Evolutionary conservation across 2,329 filamentous ascomycete species (phyloP).

Genomic region (Cordyceps militaris): DNA sequence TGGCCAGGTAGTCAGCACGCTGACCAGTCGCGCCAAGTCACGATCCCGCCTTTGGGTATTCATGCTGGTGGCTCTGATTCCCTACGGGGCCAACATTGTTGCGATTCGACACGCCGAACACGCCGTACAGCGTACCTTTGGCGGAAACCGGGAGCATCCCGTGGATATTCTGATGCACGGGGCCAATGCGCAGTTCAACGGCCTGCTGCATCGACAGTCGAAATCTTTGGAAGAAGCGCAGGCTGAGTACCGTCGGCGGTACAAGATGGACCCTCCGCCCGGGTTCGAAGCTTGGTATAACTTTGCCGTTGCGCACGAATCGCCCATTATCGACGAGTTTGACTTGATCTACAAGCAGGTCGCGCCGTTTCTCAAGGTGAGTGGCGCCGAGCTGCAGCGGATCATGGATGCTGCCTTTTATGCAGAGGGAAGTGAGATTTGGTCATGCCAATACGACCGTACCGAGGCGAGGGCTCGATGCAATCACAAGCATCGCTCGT

Average conservation of each 20-base stretch:
- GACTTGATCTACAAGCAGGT: slow-evolving; percentile 35
- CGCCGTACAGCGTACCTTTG: slow-evolving; percentile 9
- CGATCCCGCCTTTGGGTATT: slow-evolving; percentile 26
- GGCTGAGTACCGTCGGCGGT: slow-evolving; percentile 37
- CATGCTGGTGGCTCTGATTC: slow-evolving; percentile 23
- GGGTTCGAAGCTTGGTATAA: slow-evolving; percentile 42
- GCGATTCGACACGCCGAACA: slow-evolving; percentile 19
- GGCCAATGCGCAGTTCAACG: slow-evolving; percentile 25
- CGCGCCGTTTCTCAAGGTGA: slow-evolving; percentile 33
- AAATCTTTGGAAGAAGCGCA: slow-evolving; percentile 27
- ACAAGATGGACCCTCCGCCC: slow-evolving; percentile 34
- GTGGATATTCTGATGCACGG: slow-evolving; percentile 25
- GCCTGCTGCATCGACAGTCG: slow-evolving; percentile 31
- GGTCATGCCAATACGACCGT: slow-evolving; percentile 28
- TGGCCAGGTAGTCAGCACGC: slow-evolving; percentile 22
- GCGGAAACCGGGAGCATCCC: slow-evolving; percentile 24
- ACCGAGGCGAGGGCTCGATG: slow-evolving; percentile 24
- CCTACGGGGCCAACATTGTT: slow-evolving; percentile 24
- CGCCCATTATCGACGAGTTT: slow-evolving; percentile 44
- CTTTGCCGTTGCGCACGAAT: slow-evolving; percentile 32
- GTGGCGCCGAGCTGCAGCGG: slow-evolving; percentile 26
- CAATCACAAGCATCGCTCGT: slow-evolving; percentile 24
- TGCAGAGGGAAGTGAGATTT: slow-evolving; percentile 27
- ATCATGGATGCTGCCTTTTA: slow-evolving; percentile 22
- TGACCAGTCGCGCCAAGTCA: slow-evolving; percentile 25